These are phyloP conservation scores for Arabidopsis suecica DNA, from an alignment of 345 rosid genomes.

Conservation along the genomic window DNA sequence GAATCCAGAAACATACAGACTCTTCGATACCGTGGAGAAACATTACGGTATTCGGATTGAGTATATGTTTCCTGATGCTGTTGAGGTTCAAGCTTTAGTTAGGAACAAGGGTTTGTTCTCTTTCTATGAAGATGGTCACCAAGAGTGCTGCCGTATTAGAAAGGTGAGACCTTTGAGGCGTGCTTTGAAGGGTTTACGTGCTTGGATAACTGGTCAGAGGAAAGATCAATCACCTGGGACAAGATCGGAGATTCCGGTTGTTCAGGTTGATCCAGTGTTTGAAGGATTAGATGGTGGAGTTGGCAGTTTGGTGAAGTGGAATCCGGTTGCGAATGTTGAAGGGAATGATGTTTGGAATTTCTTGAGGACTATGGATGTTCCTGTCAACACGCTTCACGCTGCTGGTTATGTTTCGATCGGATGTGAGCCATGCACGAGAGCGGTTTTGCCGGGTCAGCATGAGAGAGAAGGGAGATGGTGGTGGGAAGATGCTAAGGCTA, in stretches of 20 bases:
- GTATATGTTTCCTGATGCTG: constrained; percentile 97
- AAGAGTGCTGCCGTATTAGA: constrained; percentile 96
- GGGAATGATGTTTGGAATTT: constrained; percentile 83
- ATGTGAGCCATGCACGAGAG: constrained; percentile 97
- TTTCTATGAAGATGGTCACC: constrained; percentile 97
- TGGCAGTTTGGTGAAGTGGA: constrained; percentile 98
- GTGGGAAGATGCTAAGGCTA: constrained; percentile 99
- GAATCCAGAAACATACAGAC: constrained; percentile 83
- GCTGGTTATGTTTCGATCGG: constrained; percentile 91
- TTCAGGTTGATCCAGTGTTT: constrained; percentile 92
- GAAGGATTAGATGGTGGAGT: constrained; percentile 89
- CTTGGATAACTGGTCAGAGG: constrained; percentile 97
- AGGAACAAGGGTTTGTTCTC: constrained; percentile 96
- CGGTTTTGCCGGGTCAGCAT: constrained; percentile 93
- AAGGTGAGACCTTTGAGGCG: constrained; percentile 95
- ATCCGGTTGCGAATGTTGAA: constrained; percentile 76
- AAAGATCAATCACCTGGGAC: constrained; percentile 94
- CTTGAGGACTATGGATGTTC: constrained; percentile 85
- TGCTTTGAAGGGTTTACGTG: constrained; percentile 85
- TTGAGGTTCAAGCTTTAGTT: constrained; percentile 90
- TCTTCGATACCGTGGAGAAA: constrained; percentile 82
- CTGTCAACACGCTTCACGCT: constrained; percentile 75
- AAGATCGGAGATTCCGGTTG: constrained; percentile 80
- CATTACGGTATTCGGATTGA: constrained; percentile 78
- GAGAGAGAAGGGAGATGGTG: constrained; percentile 99